phyloP scores from a whole-genome alignment of 169 alveolate species.

The Pseudocohnilembus persalinus region DNA sequence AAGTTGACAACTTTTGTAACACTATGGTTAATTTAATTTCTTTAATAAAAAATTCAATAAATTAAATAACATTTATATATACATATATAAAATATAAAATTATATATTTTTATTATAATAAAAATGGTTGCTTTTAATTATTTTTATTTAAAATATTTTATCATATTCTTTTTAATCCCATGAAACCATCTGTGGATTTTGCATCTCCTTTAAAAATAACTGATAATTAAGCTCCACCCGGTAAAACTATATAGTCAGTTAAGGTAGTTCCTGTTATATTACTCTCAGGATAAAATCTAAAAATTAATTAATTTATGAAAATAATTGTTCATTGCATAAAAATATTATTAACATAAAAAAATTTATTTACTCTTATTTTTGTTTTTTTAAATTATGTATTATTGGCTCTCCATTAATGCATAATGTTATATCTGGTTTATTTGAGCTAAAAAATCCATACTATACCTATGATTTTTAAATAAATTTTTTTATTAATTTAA shows the following conservation, averaged over 20 bases:
- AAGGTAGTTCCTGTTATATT: conserved; percentile 55
- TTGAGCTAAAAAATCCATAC: conserved; percentile 80
- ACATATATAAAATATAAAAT: no score
- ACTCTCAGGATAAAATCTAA: neutral
- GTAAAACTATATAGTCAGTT: conserved; percentile 74
- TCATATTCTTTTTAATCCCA: conserved; percentile 77
- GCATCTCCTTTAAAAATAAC: conserved; percentile 78
- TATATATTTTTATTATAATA: no score
- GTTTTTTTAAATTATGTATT: conserved; percentile 53
- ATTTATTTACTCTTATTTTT: conserved; percentile 1
- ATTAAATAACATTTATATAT: no score
- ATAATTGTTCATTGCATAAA: conserved; percentile 60
- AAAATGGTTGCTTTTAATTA: no score
- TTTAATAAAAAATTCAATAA: no score
- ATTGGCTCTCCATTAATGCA: conserved; percentile 85
- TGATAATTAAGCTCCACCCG: conserved; percentile 82
- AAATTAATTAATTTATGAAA: conserved; percentile 58
- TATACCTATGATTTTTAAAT: neutral
- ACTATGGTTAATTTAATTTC: no score
- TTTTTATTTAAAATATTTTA: neutral
- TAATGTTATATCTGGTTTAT: conserved; percentile 81
- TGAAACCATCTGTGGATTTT: conserved; percentile 82
- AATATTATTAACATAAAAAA: neutral
- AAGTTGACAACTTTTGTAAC: no score
- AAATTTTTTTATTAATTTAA: no score